These are phyloP conservation scores for Ulvella scutata DNA, from an alignment of 139 green algal genomes.

Conservation along the genomic window DNA sequence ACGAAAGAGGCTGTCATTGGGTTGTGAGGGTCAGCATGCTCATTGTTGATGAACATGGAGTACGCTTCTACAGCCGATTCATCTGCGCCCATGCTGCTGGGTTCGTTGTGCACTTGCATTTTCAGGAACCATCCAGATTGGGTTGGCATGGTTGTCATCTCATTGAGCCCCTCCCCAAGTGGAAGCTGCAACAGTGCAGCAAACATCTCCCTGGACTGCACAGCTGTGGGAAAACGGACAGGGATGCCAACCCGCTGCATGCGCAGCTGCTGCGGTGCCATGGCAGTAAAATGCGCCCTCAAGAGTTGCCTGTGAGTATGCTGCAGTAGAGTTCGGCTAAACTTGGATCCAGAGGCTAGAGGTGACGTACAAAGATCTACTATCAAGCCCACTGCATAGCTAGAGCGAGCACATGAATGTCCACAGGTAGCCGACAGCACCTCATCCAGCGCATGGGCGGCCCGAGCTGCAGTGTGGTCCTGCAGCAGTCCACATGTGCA, in stretches of 20 bases:
- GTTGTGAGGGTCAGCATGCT: not conserved
- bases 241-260: constrained; percentile 1
- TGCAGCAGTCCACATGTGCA: not conserved
- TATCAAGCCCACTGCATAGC: not conserved
- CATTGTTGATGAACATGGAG: constrained; percentile 1
- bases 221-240: not conserved
- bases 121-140: not conserved
- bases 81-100: not conserved
- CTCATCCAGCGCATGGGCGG: not conserved
- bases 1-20: not conserved
- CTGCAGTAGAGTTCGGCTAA: not conserved
- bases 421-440: not conserved
- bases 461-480: not conserved
- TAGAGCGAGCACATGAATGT: not conserved
- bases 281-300: not conserved
- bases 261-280: not conserved
- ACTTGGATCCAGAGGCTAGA: not conserved
- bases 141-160: not conserved
- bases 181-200: not conserved
- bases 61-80: not conserved
- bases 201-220: constrained; percentile 2
- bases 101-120: not conserved
- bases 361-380: not conserved
- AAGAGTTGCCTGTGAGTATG: not conserved
- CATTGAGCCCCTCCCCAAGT: not conserved